Conservation (phyloP, 768 basidiomycete genomes). For the Saitozyma sp. region DNA sequence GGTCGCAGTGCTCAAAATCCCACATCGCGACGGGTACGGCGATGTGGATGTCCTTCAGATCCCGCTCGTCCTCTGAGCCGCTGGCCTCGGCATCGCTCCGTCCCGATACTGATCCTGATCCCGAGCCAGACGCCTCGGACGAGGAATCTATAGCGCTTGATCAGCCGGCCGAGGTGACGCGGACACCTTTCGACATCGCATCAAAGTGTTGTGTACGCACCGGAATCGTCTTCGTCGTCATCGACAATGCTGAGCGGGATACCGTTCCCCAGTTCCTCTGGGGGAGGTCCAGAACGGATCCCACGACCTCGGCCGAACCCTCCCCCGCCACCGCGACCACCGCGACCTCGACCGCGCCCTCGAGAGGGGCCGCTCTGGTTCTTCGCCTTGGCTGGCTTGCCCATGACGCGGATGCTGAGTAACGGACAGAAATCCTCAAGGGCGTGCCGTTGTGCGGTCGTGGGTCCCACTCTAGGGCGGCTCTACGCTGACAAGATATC, state of each 20-base stretch:
- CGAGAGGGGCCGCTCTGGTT: conserved; percentile 25
- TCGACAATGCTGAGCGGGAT: conserved; percentile 23
- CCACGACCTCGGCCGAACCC: conserved; percentile 11
- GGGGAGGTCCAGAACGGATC: conserved; percentile 6
- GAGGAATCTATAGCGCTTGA: background rate
- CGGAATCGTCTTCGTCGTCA: conserved; percentile 8
- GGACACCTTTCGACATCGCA: background rate
- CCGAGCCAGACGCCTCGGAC: conserved; percentile 10
- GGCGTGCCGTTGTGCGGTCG: too few relatives aligned
- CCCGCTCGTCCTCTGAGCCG: conserved; percentile 47
- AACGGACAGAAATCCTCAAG: too few relatives aligned
- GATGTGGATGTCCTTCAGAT: conserved; percentile 53
- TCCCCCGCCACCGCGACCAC: conserved; percentile 12
- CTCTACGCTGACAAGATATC: too few relatives aligned
- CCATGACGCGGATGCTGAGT: conserved; percentile 19
- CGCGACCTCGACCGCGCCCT: conserved; percentile 29
- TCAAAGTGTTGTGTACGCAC: background rate
- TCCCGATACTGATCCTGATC: conserved; percentile 14
- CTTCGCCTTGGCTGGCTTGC: conserved; percentile 44
- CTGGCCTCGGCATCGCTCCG: conserved; percentile 5
- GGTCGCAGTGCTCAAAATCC: conserved; percentile 99
- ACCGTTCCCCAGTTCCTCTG: conserved; percentile 12
- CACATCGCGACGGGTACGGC: conserved; percentile 88
- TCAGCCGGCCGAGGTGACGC: background rate
- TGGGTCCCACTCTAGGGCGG: too few relatives aligned